Evolutionary conservation across 1,284 basidiomycete genomes (phyloP).

Genomic region (Boletellus deceptivus): DNA sequence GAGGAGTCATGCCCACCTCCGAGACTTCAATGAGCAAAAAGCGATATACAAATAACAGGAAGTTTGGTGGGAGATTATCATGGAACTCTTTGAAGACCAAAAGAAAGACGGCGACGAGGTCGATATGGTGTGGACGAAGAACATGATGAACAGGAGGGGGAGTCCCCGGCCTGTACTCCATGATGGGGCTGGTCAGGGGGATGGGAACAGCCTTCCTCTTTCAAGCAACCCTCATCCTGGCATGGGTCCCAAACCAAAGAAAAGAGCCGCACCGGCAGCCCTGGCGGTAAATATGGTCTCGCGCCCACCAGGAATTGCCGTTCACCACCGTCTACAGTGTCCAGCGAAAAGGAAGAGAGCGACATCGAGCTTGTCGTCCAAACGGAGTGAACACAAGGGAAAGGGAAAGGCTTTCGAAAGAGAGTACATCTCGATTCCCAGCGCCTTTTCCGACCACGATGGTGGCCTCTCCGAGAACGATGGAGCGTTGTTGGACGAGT

Average conservation of each 20-base stretch:
- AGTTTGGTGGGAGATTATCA: constrained; percentile 51
- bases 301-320: neutral
- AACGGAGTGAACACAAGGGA: constrained; percentile 41
- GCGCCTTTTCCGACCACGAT: constrained; percentile 37
- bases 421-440: constrained; percentile 62
- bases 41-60: constrained; percentile 61
- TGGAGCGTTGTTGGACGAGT: constrained; percentile 56
- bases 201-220: constrained; percentile 30
- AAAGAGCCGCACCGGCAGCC: constrained; percentile 35
- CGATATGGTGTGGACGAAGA: constrained; percentile 71
- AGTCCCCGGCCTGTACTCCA: constrained; percentile 32
- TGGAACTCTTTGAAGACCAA: constrained; percentile 57
- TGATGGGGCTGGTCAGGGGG: neutral
- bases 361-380: constrained; percentile 14
- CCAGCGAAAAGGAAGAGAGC: constrained; percentile 49
- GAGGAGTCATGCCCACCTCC: constrained; percentile 33
- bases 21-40: constrained; percentile 61
- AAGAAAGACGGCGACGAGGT: constrained; percentile 58
- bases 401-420: constrained; percentile 63
- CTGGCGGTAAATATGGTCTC: constrained; percentile 28
- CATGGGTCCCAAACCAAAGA: constrained; percentile 28
- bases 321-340: constrained; percentile 29
- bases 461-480: constrained; percentile 63
- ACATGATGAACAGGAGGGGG: constrained; percentile 60
- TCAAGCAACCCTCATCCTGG: neutral